Conservation (phyloP, 352 stramenopile genomes). For the Globisporangium abappressorium region DNA sequence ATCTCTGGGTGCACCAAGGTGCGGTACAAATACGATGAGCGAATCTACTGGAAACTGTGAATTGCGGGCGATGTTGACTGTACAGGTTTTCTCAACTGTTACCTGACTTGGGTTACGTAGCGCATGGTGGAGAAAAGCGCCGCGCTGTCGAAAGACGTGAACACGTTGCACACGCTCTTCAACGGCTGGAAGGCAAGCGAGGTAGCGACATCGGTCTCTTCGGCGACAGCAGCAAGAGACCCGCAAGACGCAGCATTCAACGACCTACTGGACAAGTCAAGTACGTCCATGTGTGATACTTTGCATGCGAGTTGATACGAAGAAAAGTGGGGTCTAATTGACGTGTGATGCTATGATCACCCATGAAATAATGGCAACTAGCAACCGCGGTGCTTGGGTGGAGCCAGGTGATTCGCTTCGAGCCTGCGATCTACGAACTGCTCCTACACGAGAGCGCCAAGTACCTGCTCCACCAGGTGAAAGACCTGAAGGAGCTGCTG, state of each 20-base stretch:
- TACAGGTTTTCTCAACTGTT: neutral
- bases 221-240: neutral
- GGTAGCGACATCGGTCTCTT: conserved; percentile 13
- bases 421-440: conserved; percentile 64
- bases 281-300: conserved; percentile 24
- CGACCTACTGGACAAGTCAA: conserved; percentile 40
- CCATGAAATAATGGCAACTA: conserved; percentile 8
- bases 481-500: conserved; percentile 63
- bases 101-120: conserved; percentile 13
- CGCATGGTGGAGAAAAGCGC: conserved; percentile 57
- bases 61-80: neutral
- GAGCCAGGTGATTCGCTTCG: conserved; percentile 44
- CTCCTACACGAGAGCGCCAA: conserved; percentile 62
- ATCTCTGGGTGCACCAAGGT: conserved; percentile 53
- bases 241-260: conserved; percentile 32
- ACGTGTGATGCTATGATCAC: neutral
- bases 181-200: conserved; percentile 54
- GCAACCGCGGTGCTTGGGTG: conserved; percentile 39
- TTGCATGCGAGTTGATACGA: neutral
- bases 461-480: conserved; percentile 57
- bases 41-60: neutral
- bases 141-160: conserved; percentile 53
- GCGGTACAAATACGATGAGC: conserved; percentile 11
- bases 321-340: neutral
- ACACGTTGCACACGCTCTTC: conserved; percentile 46